phyloP scores from a whole-genome alignment of 495 filamentous ascomycete genomes.

The Aspergillus heteromorphus region DNA sequence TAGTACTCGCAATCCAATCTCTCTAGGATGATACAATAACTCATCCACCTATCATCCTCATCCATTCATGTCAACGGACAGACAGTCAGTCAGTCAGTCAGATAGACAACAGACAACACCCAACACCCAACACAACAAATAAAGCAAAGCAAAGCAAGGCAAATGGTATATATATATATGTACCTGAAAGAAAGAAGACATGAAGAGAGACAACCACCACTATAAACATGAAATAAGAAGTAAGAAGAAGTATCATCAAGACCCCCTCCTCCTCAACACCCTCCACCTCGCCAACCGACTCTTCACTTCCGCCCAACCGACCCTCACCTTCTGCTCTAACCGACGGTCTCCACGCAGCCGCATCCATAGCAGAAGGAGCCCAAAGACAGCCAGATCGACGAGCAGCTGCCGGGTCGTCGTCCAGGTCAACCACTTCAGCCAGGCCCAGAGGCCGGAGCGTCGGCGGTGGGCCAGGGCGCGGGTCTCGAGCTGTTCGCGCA shows the following conservation, averaged over 20 bases:
- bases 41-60: too few species aligned
- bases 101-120: too few species aligned
- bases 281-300: constrained; percentile 51
- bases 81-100: too few species aligned
- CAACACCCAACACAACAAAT: too few species aligned
- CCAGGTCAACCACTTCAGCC: constrained; percentile 69
- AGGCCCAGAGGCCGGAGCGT: constrained; percentile 56
- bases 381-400: constrained; percentile 64
- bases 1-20: too few species aligned
- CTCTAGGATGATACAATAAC: too few species aligned
- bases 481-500: constrained; percentile 83
- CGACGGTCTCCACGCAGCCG: constrained; percentile 67
- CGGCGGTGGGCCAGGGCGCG: constrained; percentile 34
- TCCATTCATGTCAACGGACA: too few species aligned
- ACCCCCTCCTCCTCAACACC: constrained; percentile 19
- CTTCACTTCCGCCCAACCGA: constrained; percentile 56
- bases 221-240: not conserved
- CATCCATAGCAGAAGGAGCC: constrained; percentile 72
- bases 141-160: too few species aligned
- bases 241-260: constrained; percentile 11
- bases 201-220: too few species aligned
- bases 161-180: too few species aligned
- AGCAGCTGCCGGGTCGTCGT: constrained; percentile 65
- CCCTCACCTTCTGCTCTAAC: constrained; percentile 68
- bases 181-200: too few species aligned